Percentiles rank a stretch among this genome's conserved stretches.
These are phyloP conservation scores for Podospora bellae-mahoneyi DNA, from an alignment of 495 filamentous ascomycete species.

Conservation along the genomic window DNA sequence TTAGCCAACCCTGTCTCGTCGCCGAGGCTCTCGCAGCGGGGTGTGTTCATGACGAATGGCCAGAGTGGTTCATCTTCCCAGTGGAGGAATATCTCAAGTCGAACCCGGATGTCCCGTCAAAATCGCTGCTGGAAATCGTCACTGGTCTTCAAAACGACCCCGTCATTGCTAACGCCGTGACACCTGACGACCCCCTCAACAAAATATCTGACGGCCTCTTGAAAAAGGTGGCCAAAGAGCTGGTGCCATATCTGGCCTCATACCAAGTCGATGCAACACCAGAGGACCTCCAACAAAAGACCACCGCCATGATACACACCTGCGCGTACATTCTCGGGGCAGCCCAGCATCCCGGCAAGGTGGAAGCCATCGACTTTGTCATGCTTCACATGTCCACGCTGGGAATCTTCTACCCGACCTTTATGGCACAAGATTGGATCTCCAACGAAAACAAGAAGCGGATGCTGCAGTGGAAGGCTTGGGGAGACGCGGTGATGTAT, in stretches of 20 bases:
- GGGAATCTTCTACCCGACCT: constrained; percentile 9
- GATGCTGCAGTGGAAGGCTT: constrained; percentile 11
- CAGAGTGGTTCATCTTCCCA: constrained; percentile 44
- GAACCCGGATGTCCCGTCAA: not conserved
- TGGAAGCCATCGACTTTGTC: constrained; percentile 11
- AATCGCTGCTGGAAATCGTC: not conserved
- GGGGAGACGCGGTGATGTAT: constrained; percentile 8
- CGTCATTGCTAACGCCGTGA: constrained; percentile 3
- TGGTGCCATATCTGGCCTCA: constrained; percentile 4
- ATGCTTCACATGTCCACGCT: constrained; percentile 5
- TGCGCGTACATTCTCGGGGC: constrained; percentile 4
- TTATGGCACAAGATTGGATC: constrained; percentile 6
- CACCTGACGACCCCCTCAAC: not conserved
- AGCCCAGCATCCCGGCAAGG: constrained; percentile 9
- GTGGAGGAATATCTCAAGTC: constrained; percentile 48
- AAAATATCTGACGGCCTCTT: constrained; percentile 11
- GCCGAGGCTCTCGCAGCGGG: constrained; percentile 66
- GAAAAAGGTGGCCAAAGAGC: not conserved
- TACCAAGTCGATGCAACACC: constrained; percentile 5
- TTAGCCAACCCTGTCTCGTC: constrained; percentile 64
- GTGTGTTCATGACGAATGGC: constrained; percentile 52
- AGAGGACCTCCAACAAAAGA: not conserved
- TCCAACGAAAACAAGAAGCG: constrained; percentile 3
- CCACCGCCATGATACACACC: constrained; percentile 7
- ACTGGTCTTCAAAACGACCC: not conserved